Percentiles rank a stretch among this genome's conserved stretches.
These are phyloP conservation scores for Dalbergia cochinchinensis DNA, from an alignment of 306 rosid genomes.

Conservation along the genomic window DNA sequence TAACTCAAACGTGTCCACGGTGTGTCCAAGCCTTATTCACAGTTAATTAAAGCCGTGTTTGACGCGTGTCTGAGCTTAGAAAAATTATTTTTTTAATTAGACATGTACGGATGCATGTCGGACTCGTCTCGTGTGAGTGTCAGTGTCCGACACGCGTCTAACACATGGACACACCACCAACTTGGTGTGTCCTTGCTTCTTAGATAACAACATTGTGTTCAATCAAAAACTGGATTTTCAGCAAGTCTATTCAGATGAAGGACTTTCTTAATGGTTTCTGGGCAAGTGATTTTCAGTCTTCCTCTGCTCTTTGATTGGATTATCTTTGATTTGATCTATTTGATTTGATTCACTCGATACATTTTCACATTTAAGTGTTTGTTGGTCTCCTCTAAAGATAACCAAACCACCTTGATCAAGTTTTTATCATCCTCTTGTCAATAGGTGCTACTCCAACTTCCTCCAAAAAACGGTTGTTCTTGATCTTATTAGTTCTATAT, in stretches of 20 bases:
- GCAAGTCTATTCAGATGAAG: conserved; percentile 12
- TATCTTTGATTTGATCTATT: background rate
- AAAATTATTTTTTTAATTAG: no score
- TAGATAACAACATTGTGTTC: background rate
- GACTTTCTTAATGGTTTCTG: background rate
- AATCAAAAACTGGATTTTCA: conserved; percentile 5
- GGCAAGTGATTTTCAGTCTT: no score
- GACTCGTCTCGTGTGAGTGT: no score
- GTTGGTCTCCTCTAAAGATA: background rate
- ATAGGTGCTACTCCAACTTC: background rate
- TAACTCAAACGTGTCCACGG: no score
- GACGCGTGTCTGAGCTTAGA: no score
- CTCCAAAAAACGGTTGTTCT: background rate
- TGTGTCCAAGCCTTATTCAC: no score
- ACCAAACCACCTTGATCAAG: background rate
- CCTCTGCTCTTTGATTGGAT: background rate
- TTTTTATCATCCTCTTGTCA: conserved; percentile 13
- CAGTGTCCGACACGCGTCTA: no score
- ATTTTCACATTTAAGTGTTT: background rate
- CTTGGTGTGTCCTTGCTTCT: no score
- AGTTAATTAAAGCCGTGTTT: no score
- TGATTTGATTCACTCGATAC: background rate
- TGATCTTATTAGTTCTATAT: conserved; percentile 24
- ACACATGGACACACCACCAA: no score
- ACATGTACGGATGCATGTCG: no score